Base-by-base conservation (phyloP, 2,329 filamentous ascomycete genomes). In the Conoideocrella luteorostrata region DNA sequence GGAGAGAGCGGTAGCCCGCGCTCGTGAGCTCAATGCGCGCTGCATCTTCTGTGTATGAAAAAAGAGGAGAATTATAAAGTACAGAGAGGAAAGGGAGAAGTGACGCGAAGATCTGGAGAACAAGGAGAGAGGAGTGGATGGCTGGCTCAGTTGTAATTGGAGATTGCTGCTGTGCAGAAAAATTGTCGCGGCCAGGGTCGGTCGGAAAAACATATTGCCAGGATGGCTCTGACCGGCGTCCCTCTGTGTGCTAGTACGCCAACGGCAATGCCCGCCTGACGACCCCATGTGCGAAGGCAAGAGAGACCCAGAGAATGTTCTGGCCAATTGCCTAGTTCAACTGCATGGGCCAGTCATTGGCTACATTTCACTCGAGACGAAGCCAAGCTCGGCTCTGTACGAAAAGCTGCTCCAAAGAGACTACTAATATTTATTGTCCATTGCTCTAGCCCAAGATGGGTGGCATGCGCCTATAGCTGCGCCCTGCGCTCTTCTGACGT, bases 21-120 rank as follows among this genome's bases (percentile, higher is more conserved):
- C 75, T 66, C 80, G 77, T 58, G 87, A 88, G 65, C 86, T 81
- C 64, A 98, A 79, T 72, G 89, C 89, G 71, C 93, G 88, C 80
- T 98, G 93, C 93, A 98, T 98, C 65, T 69, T 86, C 72, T 61
- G 52, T 60, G 54, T 51, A 58, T 57, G 53, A 54, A 57, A 51
- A 56, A 57, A 56, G 55, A 49, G 45, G 49, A 51, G 50, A 54
- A 56, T 51, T 57, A 60, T 51, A 55, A 53, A 51, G 17, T 41
- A 37, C 32, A 43, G 26, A 35, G 29, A 24, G 32, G 33, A n/a
- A 28, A 18, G 33, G 55, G 54, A 62, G 46, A 49, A 49, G 42
- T 55, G 52, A 49, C 44, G 54, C 50, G 56, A 30, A 18, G 20
- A 26, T 48, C 38, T 48, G 39, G 44, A 26, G 44, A 39, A 10